Percentiles rank a stretch among this genome's conserved stretches.
Conservation (phyloP, 2,329 filamentous ascomycete species). For the Exophiala viscosa region DNA sequence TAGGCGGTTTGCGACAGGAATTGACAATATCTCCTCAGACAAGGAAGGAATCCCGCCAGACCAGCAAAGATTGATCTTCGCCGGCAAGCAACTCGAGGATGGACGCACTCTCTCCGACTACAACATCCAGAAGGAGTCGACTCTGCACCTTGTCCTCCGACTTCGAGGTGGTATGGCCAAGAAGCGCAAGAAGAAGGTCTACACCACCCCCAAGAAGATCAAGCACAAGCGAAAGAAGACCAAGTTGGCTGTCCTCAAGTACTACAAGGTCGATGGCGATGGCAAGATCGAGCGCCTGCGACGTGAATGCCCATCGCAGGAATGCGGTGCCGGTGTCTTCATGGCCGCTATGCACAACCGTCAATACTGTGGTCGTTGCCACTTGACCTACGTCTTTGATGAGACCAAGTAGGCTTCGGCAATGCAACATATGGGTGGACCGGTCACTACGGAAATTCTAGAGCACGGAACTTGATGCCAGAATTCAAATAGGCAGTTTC, state of each 20-base stretch:
- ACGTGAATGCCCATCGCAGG: slow-evolving; percentile 91
- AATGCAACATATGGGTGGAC: neutral
- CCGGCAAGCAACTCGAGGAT: slow-evolving; percentile 99
- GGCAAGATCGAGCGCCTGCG: slow-evolving; percentile 99
- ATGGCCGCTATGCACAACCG: slow-evolving; percentile 99
- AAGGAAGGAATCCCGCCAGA: slow-evolving; percentile 99
- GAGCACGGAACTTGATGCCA: neutral
- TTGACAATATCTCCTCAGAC: slow-evolving; percentile 58
- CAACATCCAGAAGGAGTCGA: slow-evolving; percentile 99
- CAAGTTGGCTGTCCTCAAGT: slow-evolving; percentile 99
- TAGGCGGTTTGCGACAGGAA: neutral
- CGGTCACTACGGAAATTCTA: neutral
- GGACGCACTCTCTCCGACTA: slow-evolving; percentile 98
- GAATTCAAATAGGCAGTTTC: neutral
- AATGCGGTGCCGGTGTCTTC: slow-evolving; percentile 99
- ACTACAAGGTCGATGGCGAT: slow-evolving; percentile 99
- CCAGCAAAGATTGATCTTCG: slow-evolving; percentile 99
- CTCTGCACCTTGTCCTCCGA: slow-evolving; percentile 94
- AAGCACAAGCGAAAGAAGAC: slow-evolving; percentile 99
- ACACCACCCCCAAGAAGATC: slow-evolving; percentile 99
- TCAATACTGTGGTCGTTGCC: slow-evolving; percentile 81
- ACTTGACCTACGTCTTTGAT: slow-evolving; percentile 32
- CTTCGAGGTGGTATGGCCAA: slow-evolving; percentile 98
- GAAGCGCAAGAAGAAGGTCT: slow-evolving; percentile 99
- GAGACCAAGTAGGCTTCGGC: slow-evolving; percentile 24